Evolutionary conservation across 2,329 filamentous ascomycete genomes (phyloP), one percentile per base, ranked within the genome.

Genomic region (Colletotrichum salicis): DNA sequence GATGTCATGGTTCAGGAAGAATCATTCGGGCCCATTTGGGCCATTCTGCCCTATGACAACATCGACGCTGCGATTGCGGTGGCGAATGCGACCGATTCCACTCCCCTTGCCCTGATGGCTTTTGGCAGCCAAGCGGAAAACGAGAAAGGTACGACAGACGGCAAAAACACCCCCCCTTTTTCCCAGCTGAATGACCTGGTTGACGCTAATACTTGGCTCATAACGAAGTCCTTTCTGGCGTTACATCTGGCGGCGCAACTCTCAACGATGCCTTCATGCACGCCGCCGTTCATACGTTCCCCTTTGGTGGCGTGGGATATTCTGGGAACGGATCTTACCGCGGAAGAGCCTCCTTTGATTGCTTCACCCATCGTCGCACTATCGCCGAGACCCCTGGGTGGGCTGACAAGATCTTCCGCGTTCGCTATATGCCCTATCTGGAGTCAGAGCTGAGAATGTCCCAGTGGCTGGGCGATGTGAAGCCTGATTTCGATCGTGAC

Each of bases 21-120:
- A 84, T 94, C 92, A 55, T 99, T 99, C 79, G 96, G 96, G 8
- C 96, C 96, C n/a, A 87, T 97, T 71, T 94, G 97, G 76, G 92
- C 94, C 74, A 90, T 98, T 73, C 84, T 97, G 64, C 88, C 94
- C 0, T 92, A 94, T 66, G 89, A 94, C 75, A 88, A 90, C 76
- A 86, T 98, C 19, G 93, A 97, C 75, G 90, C 97, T 77, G 96
- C 95, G 61, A 95, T 98, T 80, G 87, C 87, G 48, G 89, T 95
- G 74, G 94, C 94, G 73, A 96, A 97, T 80, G 84, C 89, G 67
- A 89, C 97, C 60, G 92, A 97, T 81, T 88, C 91, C 62, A 98
- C 95, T 0, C 95, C 96, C 0, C 86, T 99, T 51, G 91, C 92
- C 10, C 85, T 98, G 54, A 97, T 94, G 80, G 89, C 93, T 5